These are phyloP conservation scores for Pichia sporocuriosa DNA, from an alignment of 805 yeast genomes.

Conservation along the genomic window DNA sequence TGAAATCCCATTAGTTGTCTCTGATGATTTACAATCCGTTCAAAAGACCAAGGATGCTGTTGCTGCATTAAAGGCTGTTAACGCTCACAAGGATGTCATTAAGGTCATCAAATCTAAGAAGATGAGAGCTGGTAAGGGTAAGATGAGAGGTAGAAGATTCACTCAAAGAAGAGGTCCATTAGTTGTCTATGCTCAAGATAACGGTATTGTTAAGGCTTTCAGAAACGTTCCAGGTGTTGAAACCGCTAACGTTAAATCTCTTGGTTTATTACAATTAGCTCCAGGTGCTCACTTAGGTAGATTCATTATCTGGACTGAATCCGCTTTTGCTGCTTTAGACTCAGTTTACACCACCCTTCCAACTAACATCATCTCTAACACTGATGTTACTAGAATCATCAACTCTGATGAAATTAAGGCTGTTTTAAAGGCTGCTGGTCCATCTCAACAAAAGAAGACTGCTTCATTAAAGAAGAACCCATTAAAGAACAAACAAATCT, in stretches of 20 bases:
- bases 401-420: conserved; percentile 99
- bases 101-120: conserved; percentile 98
- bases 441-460: conserved; percentile 85
- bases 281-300: conserved; percentile 99
- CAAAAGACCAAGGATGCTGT: conserved; percentile 98
- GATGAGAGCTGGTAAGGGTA: conserved; percentile 99
- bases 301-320: conserved; percentile 99
- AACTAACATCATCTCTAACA: conserved; percentile 85
- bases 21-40: conserved; percentile 87
- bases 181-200: conserved; percentile 96
- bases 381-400: conserved; percentile 95
- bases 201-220: conserved; percentile 96
- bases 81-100: conserved; percentile 97
- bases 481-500: conserved; percentile 97
- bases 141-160: conserved; percentile 98
- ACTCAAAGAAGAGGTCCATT: conserved; percentile 99
- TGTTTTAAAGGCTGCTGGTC: conserved; percentile 94
- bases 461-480: conserved; percentile 99
- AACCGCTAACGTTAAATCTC: conserved; percentile 84
- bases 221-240: conserved; percentile 99
- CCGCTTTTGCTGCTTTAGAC: conserved; percentile 96
- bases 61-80: conserved; percentile 95
- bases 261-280: conserved; percentile 96
- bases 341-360: conserved; percentile 97
- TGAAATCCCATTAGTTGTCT: conserved; percentile 97